These are phyloP conservation scores for Borealophlyctis nickersoniae DNA, from an alignment of 192 early-diverging fungal species.

Conservation along the genomic window DNA sequence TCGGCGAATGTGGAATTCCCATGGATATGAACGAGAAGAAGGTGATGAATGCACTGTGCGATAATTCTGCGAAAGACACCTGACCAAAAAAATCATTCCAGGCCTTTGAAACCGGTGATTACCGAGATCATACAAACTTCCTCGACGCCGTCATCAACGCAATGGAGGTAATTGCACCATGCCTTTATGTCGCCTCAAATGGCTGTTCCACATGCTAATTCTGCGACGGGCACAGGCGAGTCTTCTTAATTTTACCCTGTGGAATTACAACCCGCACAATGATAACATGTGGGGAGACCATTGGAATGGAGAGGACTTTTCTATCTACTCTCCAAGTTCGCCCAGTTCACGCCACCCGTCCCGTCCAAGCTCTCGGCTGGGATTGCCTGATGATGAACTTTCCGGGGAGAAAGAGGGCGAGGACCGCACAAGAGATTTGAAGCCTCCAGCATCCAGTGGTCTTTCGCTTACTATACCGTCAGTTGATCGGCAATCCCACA, in stretches of 20 bases:
- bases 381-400: neutral
- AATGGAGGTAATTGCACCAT: slow-evolving; percentile 48
- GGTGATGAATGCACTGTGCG: slow-evolving; percentile 7
- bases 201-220: neutral
- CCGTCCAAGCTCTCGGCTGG: slow-evolving; percentile 9
- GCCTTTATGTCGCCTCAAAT: neutral
- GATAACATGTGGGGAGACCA: slow-evolving; percentile 77
- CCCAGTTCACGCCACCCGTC: slow-evolving; percentile 3
- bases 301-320: slow-evolving; percentile 86
- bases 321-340: slow-evolving; percentile 53
- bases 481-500: too few relatives aligned
- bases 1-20: slow-evolving; percentile 82
- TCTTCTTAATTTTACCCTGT: slow-evolving; percentile 77
- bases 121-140: slow-evolving; percentile 67
- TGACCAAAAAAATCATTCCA: neutral
- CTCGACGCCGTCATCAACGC: slow-evolving; percentile 72
- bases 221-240: slow-evolving; percentile 50
- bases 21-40: slow-evolving; percentile 79
- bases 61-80: neutral
- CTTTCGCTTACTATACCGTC: too few relatives aligned
- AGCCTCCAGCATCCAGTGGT: too few relatives aligned
- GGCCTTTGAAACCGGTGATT: slow-evolving; percentile 72
- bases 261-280: slow-evolving; percentile 83
- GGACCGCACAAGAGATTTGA: too few relatives aligned
- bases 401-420: too few relatives aligned